Evolutionary conservation across 2,329 filamentous ascomycete species (phyloP).

Genomic region (Fusarium scirpi): DNA sequence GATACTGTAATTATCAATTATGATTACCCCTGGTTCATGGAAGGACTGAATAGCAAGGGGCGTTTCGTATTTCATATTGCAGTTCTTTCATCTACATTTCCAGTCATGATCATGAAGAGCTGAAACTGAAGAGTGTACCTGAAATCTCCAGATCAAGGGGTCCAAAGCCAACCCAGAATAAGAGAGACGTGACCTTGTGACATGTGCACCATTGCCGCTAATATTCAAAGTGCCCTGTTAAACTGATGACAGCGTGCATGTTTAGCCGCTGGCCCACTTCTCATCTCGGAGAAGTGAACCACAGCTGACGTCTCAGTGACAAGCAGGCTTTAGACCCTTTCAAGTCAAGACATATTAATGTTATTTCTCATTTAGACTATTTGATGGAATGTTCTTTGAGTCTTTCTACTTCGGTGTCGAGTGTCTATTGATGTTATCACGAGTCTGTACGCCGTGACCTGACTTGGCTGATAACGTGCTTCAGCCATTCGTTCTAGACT

Average conservation of each 20-base stretch:
- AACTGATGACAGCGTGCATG: conserved; percentile 38
- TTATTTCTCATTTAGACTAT: background rate
- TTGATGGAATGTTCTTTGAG: background rate
- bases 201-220: conserved; percentile 21
- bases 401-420: background rate
- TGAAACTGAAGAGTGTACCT: conserved; percentile 16
- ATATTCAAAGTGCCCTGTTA: conserved; percentile 15
- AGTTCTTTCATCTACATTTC: background rate
- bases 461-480: background rate
- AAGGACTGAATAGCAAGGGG: background rate
- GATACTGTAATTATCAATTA: background rate
- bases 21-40: conserved; percentile 1
- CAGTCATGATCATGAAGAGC: background rate
- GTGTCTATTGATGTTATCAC: background rate
- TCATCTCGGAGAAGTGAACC: conserved; percentile 23
- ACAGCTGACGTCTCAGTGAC: conserved; percentile 13
- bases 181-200: conserved; percentile 25
- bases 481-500: conserved; percentile 15
- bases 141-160: conserved; percentile 18
- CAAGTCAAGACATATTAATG: background rate
- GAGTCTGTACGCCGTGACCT: background rate
- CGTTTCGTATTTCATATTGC: background rate
- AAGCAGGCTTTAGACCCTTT: background rate
- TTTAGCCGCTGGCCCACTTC: conserved; percentile 25
- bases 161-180: background rate